Conservation (phyloP, 805 yeast species). For the Myxozyma nipponensis region DNA sequence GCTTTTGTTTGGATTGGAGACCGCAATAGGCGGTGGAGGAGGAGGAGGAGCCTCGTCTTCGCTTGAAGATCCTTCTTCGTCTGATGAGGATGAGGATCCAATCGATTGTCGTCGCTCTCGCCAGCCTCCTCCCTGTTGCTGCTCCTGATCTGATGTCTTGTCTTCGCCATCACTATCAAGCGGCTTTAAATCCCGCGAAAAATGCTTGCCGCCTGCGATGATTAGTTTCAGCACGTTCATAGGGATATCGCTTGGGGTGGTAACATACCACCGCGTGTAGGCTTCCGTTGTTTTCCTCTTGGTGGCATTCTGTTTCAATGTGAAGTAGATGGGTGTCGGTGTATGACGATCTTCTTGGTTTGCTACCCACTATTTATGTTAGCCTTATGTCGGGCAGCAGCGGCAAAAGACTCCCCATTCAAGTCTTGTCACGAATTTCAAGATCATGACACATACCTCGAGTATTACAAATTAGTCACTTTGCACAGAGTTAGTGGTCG, state of each 20-base stretch:
- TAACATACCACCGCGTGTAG: constrained; percentile 21
- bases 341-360: too few species aligned
- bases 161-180: constrained; percentile 9
- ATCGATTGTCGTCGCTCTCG: constrained; percentile 4
- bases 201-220: constrained; percentile 24
- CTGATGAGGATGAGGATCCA: constrained; percentile 2
- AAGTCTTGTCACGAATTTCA: too few species aligned
- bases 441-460: too few species aligned
- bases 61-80: constrained; percentile 6
- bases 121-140: background rate
- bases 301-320: constrained; percentile 24
- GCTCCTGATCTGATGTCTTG: constrained; percentile 3
- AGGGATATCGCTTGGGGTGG: background rate
- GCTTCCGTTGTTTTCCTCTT: constrained; percentile 24
- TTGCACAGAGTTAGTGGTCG: too few species aligned
- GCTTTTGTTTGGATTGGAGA: constrained; percentile 20
- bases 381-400: too few species aligned
- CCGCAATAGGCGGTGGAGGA: constrained; percentile 22
- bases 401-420: too few species aligned
- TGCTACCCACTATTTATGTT: too few species aligned
- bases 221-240: background rate
- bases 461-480: too few species aligned
- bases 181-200: constrained; percentile 17
- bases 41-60: constrained; percentile 15
- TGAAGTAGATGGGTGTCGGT: too few species aligned